Evolutionary conservation across 192 early-diverging fungal species (phyloP), one percentile per base, ranked within the genome.

Genomic region (Coemansia sp.): DNA sequence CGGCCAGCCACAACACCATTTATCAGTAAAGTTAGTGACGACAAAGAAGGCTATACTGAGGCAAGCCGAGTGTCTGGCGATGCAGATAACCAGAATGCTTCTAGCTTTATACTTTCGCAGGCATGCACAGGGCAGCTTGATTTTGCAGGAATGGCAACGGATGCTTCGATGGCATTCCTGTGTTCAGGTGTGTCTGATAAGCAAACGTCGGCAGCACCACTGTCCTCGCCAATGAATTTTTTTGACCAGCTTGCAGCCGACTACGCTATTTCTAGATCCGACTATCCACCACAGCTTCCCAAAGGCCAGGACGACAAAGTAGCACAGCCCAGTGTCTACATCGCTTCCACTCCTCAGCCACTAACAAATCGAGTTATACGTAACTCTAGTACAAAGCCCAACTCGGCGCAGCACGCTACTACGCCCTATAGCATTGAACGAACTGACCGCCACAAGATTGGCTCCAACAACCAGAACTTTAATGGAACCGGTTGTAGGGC

Each of bases 131-230:
- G 42, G 18, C 73, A 76, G 56, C 71, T 73, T 15, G 66, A 67
- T 32, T 69, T 76, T 63, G 69, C 74, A 0, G 79, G 79, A 4
- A 81, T 81, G 79, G 79, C 65, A 22, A 40, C 56, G 7, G 65
- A 72, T 12, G 49, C 66, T 21, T 52, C 70, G n/a, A 26, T 61
- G 19, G 37, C 67, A 39, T 62, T 73, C 41, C 18, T 57, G 41
- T 36, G n/a, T 36, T 41, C 42, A 1, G 41, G 37, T 49, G 21
- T 37, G 41, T 11, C 39, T 12, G 48, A 22, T 5, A 59, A 61
- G 40, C 64, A 55, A 18, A 5, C 21, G 3, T 41, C 57, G 15
- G 3, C 57, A 6, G 39, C 57, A 16, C 32, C 37, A 16, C 12
- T 41, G 36, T 41, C n/a, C 3, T 18, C 42, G 63, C 43, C 26